Conservation (phyloP, 2,329 filamentous ascomycete species). For the Fusarium anguioides region DNA sequence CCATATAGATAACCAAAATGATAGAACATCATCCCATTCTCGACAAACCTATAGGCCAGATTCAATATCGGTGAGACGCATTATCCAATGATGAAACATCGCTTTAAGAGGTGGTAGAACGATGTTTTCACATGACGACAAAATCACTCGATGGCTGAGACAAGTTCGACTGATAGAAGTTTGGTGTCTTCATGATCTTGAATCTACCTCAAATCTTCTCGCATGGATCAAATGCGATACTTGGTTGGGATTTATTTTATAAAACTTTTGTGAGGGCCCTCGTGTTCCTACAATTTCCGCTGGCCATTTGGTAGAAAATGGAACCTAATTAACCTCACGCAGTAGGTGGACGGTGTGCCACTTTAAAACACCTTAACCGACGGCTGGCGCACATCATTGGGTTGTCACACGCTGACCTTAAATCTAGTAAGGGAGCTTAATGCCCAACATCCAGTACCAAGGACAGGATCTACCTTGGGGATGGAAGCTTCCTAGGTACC, state of each 20-base stretch:
- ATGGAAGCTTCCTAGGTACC: no score
- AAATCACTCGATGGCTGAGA: conserved; percentile 21
- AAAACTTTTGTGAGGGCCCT: background rate
- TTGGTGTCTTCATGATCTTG: background rate
- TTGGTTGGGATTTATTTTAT: background rate
- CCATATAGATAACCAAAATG: background rate
- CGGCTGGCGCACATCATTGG: conserved; percentile 29
- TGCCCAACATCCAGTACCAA: conserved; percentile 20
- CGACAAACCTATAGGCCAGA: background rate
- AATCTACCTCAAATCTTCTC: no score
- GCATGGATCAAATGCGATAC: background rate
- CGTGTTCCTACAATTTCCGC: conserved; percentile 17
- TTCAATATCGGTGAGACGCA: conserved; percentile 3
- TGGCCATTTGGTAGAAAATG: conserved; percentile 6
- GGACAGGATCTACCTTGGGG: background rate
- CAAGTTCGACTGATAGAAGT: background rate
- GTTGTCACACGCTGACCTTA: conserved; percentile 6
- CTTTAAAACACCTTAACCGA: conserved; percentile 34
- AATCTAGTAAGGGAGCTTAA: conserved; percentile 18
- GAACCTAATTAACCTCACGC: conserved; percentile 35
- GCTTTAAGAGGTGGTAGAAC: conserved; percentile 3
- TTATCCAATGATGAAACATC: conserved; percentile 24
- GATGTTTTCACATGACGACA: conserved; percentile 36
- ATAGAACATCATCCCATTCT: background rate
- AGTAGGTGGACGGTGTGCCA: conserved; percentile 28